Percentiles rank a stretch among this genome's conserved stretches.
Conservation (phyloP, 257 asterid species). For the Leonotis leonurus region DNA sequence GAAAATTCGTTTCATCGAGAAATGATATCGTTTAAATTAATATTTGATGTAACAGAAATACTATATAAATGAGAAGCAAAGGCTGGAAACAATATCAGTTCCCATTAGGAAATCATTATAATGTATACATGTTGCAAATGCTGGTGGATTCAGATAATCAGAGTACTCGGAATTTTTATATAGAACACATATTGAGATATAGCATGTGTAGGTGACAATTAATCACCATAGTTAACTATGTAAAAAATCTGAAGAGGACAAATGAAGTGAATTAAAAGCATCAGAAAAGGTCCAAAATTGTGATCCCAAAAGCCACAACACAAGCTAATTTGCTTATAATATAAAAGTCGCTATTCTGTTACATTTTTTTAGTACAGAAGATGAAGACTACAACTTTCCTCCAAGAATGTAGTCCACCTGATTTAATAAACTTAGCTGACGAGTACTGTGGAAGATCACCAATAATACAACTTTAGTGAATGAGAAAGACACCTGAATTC, state of each 20-base stretch:
- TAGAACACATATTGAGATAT: not conserved
- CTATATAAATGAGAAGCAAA: not conserved
- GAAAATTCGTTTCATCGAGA: constrained; percentile 30
- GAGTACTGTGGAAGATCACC: constrained; percentile 2
- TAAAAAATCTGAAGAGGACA: not conserved
- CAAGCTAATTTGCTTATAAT: not conserved
- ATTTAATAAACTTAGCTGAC: not conserved
- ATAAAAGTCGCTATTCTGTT: not conserved
- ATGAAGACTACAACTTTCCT: not conserved
- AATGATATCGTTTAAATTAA: constrained; percentile 7
- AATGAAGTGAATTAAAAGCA: not conserved
- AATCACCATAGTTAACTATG: no score
- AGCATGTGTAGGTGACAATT: no score
- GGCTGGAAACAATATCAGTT: constrained; percentile 10
- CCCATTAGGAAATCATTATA: constrained; percentile 4
- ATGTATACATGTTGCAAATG: constrained; percentile 1
- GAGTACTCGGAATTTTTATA: not conserved
- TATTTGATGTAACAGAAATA: constrained; percentile 1
- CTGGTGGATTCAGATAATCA: constrained; percentile 3
- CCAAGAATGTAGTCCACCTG: not conserved
- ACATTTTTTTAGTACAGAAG: not conserved
- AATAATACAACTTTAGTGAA: not conserved
- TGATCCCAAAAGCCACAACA: constrained; percentile 6
- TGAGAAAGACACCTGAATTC: constrained; percentile 69
- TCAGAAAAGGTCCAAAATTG: not conserved